Evolutionary conservation across 495 filamentous ascomycete genomes (phyloP).

Genomic region (Aspergillus sclerotiicarbonarius): DNA sequence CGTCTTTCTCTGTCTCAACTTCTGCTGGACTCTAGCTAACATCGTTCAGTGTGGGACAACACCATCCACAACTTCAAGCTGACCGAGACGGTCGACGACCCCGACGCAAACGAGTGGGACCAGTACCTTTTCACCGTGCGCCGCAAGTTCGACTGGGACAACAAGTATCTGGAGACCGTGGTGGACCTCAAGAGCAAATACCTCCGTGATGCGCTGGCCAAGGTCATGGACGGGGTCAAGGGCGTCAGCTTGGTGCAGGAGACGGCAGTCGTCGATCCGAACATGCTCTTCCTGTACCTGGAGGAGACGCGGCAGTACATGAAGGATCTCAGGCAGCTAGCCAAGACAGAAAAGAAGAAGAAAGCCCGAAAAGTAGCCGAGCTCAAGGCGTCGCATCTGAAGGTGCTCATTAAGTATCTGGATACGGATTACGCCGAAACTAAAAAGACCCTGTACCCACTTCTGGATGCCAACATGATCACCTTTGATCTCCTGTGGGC

Average conservation of each 20-base stretch:
- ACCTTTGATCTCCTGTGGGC: slow-evolving; percentile 92
- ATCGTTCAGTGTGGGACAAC: slow-evolving; percentile 63
- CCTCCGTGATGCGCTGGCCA: slow-evolving; percentile 68
- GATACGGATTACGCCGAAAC: slow-evolving; percentile 76
- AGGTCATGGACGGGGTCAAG: slow-evolving; percentile 79
- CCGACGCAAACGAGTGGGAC: slow-evolving; percentile 72
- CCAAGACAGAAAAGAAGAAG: slow-evolving; percentile 63
- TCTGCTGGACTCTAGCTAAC: background rate
- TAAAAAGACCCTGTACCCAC: slow-evolving; percentile 79
- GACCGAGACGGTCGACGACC: slow-evolving; percentile 73
- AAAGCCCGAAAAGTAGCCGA: slow-evolving; percentile 59
- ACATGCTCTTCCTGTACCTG: slow-evolving; percentile 84
- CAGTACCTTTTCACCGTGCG: slow-evolving; percentile 86
- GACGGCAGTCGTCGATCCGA: slow-evolving; percentile 75
- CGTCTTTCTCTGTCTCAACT: slow-evolving; percentile 17
- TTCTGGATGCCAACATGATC: slow-evolving; percentile 80
- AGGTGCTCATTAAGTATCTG: slow-evolving; percentile 75
- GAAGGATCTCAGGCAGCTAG: slow-evolving; percentile 63
- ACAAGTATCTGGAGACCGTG: slow-evolving; percentile 73
- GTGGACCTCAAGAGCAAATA: slow-evolving; percentile 86
- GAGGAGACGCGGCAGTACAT: slow-evolving; percentile 68
- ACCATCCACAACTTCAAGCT: slow-evolving; percentile 81
- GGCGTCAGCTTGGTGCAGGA: slow-evolving; percentile 79
- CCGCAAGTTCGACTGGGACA: slow-evolving; percentile 83
- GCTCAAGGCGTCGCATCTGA: slow-evolving; percentile 61